These are phyloP conservation scores for Scleroderma citrinum DNA, from an alignment of 768 basidiomycete species.

Conservation along the genomic window DNA sequence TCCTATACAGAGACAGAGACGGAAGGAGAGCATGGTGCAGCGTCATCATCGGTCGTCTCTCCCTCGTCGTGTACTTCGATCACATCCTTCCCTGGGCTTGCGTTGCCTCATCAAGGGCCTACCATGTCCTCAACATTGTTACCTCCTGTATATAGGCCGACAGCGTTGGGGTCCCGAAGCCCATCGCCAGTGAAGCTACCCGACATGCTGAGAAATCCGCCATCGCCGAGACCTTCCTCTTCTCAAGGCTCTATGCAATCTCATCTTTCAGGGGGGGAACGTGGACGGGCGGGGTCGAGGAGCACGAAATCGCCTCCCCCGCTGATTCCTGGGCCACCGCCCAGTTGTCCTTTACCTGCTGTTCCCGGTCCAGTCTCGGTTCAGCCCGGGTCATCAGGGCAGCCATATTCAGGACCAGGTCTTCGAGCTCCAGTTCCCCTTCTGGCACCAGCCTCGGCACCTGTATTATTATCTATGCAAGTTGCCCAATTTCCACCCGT, in stretches of 20 bases:
- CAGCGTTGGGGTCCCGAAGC: not conserved
- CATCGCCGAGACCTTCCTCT: conserved; percentile 3
- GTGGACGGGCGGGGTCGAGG: conserved; percentile 20
- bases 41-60: not conserved
- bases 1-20: conserved; percentile 13
- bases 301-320: conserved; percentile 20
- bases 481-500: conserved; percentile 23
- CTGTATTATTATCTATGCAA: not conserved
- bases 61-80: not conserved
- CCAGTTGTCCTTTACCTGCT: conserved; percentile 25
- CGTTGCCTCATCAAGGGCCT: not conserved
- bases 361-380: conserved; percentile 8
- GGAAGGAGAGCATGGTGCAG: not conserved
- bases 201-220: not conserved
- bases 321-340: conserved; percentile 18
- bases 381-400: not conserved
- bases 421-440: not conserved
- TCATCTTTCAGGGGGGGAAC: conserved; percentile 14
- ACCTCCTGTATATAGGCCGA: not conserved
- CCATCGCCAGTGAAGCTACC: not conserved
- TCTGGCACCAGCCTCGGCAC: not conserved
- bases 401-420: not conserved
- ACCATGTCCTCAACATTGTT: not conserved
- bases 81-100: not conserved
- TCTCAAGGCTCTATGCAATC: not conserved